Evolutionary conservation across 169 alveolate species (phyloP).

Genomic region (Plasmodium falciparum): DNA sequence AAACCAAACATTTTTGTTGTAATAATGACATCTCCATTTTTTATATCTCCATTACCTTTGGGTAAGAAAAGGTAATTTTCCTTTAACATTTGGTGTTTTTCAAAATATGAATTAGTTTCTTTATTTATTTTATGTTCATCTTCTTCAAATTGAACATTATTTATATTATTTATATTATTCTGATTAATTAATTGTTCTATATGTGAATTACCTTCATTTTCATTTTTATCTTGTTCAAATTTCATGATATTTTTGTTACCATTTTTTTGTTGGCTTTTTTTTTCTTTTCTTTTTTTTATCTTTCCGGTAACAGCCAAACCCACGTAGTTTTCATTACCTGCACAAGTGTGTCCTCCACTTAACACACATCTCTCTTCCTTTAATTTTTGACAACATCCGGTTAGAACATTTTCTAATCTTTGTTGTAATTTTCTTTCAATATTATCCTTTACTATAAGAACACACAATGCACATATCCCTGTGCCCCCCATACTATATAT

Average conservation of each 20-base stretch:
- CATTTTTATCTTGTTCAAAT: not conserved
- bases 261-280: not conserved
- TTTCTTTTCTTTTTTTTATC: constrained; percentile 27
- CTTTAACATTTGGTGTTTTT: constrained; percentile 28
- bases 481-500: constrained; percentile 77
- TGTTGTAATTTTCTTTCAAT: constrained; percentile 73
- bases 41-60: constrained; percentile 50
- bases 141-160: not conserved
- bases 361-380: constrained; percentile 75
- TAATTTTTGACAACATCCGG: constrained; percentile 71
- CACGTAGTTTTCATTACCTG: constrained; percentile 76
- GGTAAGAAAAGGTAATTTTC: constrained; percentile 56
- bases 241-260: not conserved
- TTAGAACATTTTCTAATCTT: constrained; percentile 69
- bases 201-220: not conserved
- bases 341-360: constrained; percentile 78
- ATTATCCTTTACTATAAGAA: constrained; percentile 72
- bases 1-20: constrained; percentile 75
- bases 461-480: constrained; percentile 73
- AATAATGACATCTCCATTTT: constrained; percentile 63
- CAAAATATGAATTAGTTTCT: not conserved
- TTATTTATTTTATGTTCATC: not conserved
- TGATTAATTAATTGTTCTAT: not conserved
- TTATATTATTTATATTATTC: not conserved
- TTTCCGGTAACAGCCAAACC: constrained; percentile 77